Conservation (phyloP, 306 rosid genomes). For the Abrus pulchellus region DNA sequence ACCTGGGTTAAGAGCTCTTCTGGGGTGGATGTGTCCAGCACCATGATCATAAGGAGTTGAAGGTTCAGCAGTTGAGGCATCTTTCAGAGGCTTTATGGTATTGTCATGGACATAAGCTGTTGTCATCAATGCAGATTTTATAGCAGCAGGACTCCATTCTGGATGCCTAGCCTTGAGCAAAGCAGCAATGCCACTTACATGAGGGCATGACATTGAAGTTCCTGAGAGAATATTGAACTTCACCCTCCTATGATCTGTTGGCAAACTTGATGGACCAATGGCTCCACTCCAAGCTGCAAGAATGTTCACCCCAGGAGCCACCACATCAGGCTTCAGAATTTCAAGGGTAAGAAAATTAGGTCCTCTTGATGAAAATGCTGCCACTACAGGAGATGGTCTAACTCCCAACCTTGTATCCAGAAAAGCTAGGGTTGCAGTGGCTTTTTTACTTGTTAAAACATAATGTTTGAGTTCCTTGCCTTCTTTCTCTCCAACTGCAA, state of each 20-base stretch:
- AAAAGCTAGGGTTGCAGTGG: slow-evolving; percentile 72
- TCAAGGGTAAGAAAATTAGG: slow-evolving; percentile 83
- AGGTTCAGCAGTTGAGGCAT: slow-evolving; percentile 57
- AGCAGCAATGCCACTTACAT: slow-evolving; percentile 95
- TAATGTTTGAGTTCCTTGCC: slow-evolving; percentile 74
- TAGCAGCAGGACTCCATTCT: slow-evolving; percentile 93
- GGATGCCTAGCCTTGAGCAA: slow-evolving; percentile 80
- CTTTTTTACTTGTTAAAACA: slow-evolving; percentile 56
- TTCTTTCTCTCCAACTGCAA: slow-evolving; percentile 84
- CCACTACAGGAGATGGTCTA: slow-evolving; percentile 92
- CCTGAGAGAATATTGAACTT: slow-evolving; percentile 91
- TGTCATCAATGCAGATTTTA: slow-evolving; percentile 93
- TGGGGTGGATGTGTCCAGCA: slow-evolving; percentile 90
- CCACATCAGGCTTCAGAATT: slow-evolving; percentile 87
- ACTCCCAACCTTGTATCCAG: slow-evolving; percentile 76
- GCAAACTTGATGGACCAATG: slow-evolving; percentile 80
- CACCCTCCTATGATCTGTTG: slow-evolving; percentile 73
- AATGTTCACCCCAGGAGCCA: slow-evolving; percentile 98
- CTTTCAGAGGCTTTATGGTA: slow-evolving; percentile 65
- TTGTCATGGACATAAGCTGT: slow-evolving; percentile 98
- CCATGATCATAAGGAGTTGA: slow-evolving; percentile 88
- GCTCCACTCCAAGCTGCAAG: slow-evolving; percentile 96
- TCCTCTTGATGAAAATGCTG: slow-evolving; percentile 97
- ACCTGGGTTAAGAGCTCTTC: slow-evolving; percentile 90
- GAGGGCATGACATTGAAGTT: slow-evolving; percentile 99